phyloP scores from a whole-genome alignment of 306 rosid genomes.

The Cucumis melo region DNA sequence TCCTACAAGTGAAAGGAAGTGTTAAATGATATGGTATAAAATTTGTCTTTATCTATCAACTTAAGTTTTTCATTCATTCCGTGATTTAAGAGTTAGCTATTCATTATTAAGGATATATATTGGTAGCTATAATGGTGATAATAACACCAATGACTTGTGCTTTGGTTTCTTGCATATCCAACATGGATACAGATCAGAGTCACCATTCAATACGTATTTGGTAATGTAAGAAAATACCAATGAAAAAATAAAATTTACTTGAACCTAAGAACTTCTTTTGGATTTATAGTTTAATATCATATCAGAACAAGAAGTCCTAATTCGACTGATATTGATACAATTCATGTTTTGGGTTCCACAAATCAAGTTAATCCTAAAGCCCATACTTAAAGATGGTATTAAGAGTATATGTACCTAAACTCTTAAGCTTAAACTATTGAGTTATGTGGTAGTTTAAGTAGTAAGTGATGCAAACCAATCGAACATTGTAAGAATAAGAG shows the following conservation, averaged over 20 bases:
- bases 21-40: too few species aligned
- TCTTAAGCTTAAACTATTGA: not conserved
- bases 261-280: not conserved
- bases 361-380: not conserved
- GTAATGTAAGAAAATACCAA: not conserved
- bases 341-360: not conserved
- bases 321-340: not conserved
- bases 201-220: not conserved
- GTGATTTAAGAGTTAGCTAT: not conserved
- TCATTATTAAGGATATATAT: not conserved
- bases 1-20: too few species aligned
- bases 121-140: not conserved
- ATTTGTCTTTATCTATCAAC: too few species aligned
- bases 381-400: not conserved
- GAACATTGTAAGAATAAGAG: not conserved
- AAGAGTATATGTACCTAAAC: not conserved
- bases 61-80: too few species aligned
- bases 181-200: not conserved
- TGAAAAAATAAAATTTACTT: not conserved
- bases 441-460: not conserved
- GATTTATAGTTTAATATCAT: not conserved
- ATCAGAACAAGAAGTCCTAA: not conserved
- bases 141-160: not conserved
- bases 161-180: not conserved
- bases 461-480: not conserved